Percentiles rank a stretch among this genome's conserved stretches.
Evolutionary conservation across 2,329 filamentous ascomycete species (phyloP).

Genomic region (Apiospora pterosperma): DNA sequence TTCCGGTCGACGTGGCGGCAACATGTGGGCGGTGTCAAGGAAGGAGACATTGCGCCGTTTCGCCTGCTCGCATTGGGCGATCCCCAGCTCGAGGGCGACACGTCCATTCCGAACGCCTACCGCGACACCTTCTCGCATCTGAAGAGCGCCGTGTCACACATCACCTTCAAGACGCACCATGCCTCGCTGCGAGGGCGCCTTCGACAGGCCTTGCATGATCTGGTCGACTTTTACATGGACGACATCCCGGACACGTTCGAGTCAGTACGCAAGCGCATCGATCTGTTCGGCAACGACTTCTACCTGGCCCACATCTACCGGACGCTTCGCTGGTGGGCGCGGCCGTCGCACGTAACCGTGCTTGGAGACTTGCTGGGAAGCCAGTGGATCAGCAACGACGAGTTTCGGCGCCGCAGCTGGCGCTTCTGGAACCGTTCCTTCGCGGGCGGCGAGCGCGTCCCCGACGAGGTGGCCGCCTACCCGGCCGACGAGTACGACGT

Average conservation of each 20-base stretch:
- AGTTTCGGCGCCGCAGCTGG: slow-evolving; percentile 71
- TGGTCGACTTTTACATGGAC: slow-evolving; percentile 58
- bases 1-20: slow-evolving; percentile 36
- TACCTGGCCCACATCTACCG: slow-evolving; percentile 93
- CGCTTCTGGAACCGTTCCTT: slow-evolving; percentile 84
- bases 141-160: slow-evolving; percentile 41
- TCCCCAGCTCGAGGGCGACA: slow-evolving; percentile 91
- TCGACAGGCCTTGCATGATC: slow-evolving; percentile 52
- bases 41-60: slow-evolving; percentile 62
- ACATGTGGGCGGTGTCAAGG: slow-evolving; percentile 21
- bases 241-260: slow-evolving; percentile 67
- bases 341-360: slow-evolving; percentile 82
- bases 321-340: slow-evolving; percentile 76
- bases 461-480: slow-evolving; percentile 48
- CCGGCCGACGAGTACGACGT: slow-evolving; percentile 48
- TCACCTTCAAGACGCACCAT: slow-evolving; percentile 43
- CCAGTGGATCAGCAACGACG: slow-evolving; percentile 86
- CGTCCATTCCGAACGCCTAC: slow-evolving; percentile 65
- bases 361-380: slow-evolving; percentile 90
- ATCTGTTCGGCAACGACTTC: slow-evolving; percentile 89
- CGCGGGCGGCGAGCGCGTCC: slow-evolving; percentile 61
- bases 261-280: slow-evolving; percentile 73
- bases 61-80: slow-evolving; percentile 85
- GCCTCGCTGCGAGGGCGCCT: slow-evolving; percentile 48
- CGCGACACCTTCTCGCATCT: slow-evolving; percentile 53